Conservation (phyloP, 1,284 basidiomycete genomes). For the Ceratobasidium sp. region DNA sequence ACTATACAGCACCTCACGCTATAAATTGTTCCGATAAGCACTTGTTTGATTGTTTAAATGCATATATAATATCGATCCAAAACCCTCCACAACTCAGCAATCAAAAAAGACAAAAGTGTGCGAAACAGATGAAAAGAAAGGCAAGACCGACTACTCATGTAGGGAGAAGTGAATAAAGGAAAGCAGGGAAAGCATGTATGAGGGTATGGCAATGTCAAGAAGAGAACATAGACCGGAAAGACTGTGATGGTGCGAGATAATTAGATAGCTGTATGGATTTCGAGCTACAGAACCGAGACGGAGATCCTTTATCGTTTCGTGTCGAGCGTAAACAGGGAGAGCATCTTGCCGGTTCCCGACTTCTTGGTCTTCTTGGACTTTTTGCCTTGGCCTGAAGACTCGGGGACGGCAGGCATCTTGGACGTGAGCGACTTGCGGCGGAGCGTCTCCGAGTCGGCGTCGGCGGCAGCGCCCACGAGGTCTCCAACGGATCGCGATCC, state of each 20-base stretch:
- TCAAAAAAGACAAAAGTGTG: slow-evolving; percentile 10
- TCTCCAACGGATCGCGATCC: slow-evolving; percentile 40
- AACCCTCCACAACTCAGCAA: slow-evolving; percentile 23
- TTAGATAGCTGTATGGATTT: background rate
- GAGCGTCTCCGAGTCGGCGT: slow-evolving; percentile 26
- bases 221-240: slow-evolving; percentile 21
- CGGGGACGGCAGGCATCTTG: slow-evolving; percentile 10
- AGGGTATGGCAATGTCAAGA: slow-evolving; percentile 13
- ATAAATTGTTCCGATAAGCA: background rate
- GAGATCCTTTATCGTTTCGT: slow-evolving; percentile 51
- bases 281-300: background rate
- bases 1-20: slow-evolving; percentile 14
- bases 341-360: slow-evolving; percentile 78
- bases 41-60: slow-evolving; percentile 32
- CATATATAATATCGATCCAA: slow-evolving; percentile 26
- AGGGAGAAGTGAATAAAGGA: background rate
- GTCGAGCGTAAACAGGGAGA: slow-evolving; percentile 63
- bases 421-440: slow-evolving; percentile 10
- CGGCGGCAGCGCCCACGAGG: slow-evolving; percentile 10
- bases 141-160: background rate
- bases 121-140: background rate
- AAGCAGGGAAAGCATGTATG: slow-evolving; percentile 14
- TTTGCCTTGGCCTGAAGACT: slow-evolving; percentile 54
- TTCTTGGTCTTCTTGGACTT: slow-evolving; percentile 83
- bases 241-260: background rate